Conservation (phyloP, 768 basidiomycete genomes). For the Serendipita sp. region DNA sequence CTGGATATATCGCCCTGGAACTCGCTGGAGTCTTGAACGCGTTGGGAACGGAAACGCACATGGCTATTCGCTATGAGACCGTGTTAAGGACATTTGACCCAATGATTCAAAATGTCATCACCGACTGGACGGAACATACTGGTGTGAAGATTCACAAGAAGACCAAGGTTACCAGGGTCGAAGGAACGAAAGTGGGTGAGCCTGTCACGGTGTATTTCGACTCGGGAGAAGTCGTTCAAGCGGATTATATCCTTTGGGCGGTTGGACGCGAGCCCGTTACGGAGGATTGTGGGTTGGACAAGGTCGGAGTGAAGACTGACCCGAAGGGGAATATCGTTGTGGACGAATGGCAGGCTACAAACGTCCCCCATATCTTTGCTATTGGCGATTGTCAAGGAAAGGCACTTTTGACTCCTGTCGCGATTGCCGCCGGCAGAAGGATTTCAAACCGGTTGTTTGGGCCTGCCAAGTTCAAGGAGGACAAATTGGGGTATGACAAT, state of each 20-base stretch:
- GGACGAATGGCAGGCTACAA: constrained; percentile 82
- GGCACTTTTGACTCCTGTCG: constrained; percentile 86
- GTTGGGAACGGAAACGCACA: constrained; percentile 80
- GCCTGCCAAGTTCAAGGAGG: constrained; percentile 64
- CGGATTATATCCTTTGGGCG: constrained; percentile 84
- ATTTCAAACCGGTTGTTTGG: constrained; percentile 86
- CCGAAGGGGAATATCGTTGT: constrained; percentile 73
- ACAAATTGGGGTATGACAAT: constrained; percentile 77
- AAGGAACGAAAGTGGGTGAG: constrained; percentile 48
- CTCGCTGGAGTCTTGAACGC: constrained; percentile 88
- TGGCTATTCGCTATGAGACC: constrained; percentile 78
- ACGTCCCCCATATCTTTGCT: constrained; percentile 51
- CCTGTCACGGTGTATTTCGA: constrained; percentile 62
- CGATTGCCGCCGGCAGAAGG: constrained; percentile 87
- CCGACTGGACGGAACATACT: constrained; percentile 85
- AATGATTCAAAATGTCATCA: constrained; percentile 64
- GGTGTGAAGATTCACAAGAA: constrained; percentile 76
- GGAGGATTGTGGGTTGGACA: constrained; percentile 57
- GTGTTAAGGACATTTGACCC: constrained; percentile 92
- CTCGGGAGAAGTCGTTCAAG: constrained; percentile 60
- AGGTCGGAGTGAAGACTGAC: constrained; percentile 58
- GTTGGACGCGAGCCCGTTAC: constrained; percentile 82
- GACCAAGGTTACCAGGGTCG: constrained; percentile 58
- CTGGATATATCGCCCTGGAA: constrained; percentile 97
- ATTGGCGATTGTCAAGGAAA: constrained; percentile 93